Percentiles rank a stretch among this genome's conserved stretches.
These are phyloP conservation scores for Auricularia auricula-judae DNA, from an alignment of 768 basidiomycete genomes.

Conservation along the genomic window DNA sequence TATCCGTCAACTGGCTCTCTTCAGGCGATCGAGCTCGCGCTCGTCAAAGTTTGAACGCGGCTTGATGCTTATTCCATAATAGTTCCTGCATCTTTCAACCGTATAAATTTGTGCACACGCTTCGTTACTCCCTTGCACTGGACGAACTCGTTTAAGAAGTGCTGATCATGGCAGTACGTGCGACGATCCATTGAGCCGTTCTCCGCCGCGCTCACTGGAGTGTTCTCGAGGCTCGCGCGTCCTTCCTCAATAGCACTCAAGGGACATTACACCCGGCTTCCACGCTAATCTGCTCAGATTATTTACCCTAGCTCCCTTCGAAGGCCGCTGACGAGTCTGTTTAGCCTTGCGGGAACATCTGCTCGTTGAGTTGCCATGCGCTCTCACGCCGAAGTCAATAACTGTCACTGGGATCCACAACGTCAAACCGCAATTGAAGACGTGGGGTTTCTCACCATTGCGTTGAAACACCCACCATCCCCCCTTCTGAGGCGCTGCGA, in stretches of 20 bases:
- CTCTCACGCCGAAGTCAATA: too few species aligned
- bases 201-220: background rate
- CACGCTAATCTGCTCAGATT: background rate
- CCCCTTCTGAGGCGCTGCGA: too few species aligned
- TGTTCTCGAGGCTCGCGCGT: background rate
- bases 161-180: background rate
- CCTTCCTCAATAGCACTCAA: background rate
- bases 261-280: background rate
- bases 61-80: too few species aligned
- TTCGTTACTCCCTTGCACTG: background rate
- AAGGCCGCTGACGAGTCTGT: background rate
- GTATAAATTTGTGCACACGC: too few species aligned
- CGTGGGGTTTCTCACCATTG: too few species aligned
- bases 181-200: background rate
- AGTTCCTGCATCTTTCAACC: too few species aligned
- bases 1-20: background rate
- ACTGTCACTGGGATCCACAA: too few species aligned
- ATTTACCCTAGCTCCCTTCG: background rate
- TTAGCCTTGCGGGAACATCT: too few species aligned
- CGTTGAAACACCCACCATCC: too few species aligned
- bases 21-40: background rate
- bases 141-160: background rate
- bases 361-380: too few species aligned
- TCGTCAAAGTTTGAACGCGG: background rate
- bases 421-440: too few species aligned